phyloP scores from a whole-genome alignment of 768 basidiomycete genomes.

The Nevesoporus exiguus region DNA sequence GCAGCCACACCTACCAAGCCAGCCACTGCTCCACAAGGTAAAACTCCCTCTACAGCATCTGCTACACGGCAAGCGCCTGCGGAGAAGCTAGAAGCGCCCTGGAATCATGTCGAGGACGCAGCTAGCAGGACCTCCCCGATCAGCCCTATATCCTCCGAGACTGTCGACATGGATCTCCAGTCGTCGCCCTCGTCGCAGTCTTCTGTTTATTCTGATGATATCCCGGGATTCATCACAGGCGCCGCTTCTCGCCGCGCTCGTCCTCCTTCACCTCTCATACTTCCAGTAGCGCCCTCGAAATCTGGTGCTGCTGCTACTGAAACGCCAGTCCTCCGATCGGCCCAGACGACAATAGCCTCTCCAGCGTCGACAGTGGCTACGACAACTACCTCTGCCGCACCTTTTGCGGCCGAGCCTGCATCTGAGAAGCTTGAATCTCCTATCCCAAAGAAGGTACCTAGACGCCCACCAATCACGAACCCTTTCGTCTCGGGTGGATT shows the following conservation, averaged over 20 bases:
- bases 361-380: slow-evolving; percentile 15
- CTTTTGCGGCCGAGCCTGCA: slow-evolving; percentile 3
- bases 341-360: slow-evolving; percentile 18
- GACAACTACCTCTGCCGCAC: slow-evolving; percentile 10
- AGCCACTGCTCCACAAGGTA: slow-evolving; percentile 4
- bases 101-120: slow-evolving; percentile 24
- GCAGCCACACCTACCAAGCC: slow-evolving; percentile 7
- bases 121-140: slow-evolving; percentile 27
- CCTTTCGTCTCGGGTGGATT: slow-evolving; percentile 53
- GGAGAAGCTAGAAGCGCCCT: slow-evolving; percentile 16
- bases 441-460: slow-evolving; percentile 1
- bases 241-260: slow-evolving; percentile 26
- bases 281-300: slow-evolving; percentile 16
- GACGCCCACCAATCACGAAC: slow-evolving; percentile 31
- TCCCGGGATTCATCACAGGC: slow-evolving; percentile 34
- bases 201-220: slow-evolving; percentile 25
- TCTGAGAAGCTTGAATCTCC: slow-evolving; percentile 11
- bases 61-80: slow-evolving; percentile 15
- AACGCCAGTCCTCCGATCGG: slow-evolving; percentile 12
- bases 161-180: slow-evolving; percentile 34
- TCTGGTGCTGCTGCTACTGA: slow-evolving; percentile 5
- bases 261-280: slow-evolving; percentile 24
- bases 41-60: slow-evolving; percentile 12
- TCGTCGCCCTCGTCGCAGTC: slow-evolving; percentile 31
- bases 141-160: slow-evolving; percentile 33